phyloP scores from a whole-genome alignment of 2,329 filamentous ascomycete genomes.

The Claviceps capensis region DNA sequence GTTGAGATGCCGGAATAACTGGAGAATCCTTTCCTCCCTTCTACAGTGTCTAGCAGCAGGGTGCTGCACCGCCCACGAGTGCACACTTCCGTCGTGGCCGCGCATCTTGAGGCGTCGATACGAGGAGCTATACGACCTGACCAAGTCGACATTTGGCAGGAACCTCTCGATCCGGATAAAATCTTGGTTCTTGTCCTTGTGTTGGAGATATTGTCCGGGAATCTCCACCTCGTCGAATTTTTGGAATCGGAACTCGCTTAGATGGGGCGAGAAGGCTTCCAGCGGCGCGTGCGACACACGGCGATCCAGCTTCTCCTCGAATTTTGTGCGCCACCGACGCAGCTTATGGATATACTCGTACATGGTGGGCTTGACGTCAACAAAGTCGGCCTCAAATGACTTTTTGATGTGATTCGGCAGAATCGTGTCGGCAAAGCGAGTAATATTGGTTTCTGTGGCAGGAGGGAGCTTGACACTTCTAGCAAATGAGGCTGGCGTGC shows the following conservation, averaged over 20 bases:
- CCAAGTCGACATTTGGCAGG: constrained; percentile 84
- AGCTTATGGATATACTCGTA: constrained; percentile 97
- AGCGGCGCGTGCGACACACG: constrained; percentile 59
- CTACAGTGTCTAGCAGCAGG: constrained; percentile 85
- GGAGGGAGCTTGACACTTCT: constrained; percentile 81
- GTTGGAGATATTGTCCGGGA: constrained; percentile 89
- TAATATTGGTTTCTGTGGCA: constrained; percentile 92
- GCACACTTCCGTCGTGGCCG: constrained; percentile 93
- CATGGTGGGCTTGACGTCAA: constrained; percentile 90
- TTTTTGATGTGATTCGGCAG: constrained; percentile 88
- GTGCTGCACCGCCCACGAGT: constrained; percentile 92
- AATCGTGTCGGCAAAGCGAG: constrained; percentile 90
- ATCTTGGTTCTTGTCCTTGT: constrained; percentile 98
- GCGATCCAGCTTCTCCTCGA: constrained; percentile 92
- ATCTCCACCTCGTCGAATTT: constrained; percentile 99
- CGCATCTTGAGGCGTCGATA: constrained; percentile 91
- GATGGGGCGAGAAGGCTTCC: constrained; percentile 75
- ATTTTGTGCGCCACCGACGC: constrained; percentile 90
- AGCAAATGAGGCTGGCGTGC: constrained; percentile 74
- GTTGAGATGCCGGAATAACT: constrained; percentile 96
- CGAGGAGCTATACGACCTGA: constrained; percentile 80
- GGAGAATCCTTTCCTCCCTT: constrained; percentile 85
- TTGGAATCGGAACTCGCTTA: constrained; percentile 93
- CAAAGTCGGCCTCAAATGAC: constrained; percentile 96
- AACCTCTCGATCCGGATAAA: constrained; percentile 97